phyloP scores from a whole-genome alignment of 495 filamentous ascomycete species.

The Aspergillus haitiensis region DNA sequence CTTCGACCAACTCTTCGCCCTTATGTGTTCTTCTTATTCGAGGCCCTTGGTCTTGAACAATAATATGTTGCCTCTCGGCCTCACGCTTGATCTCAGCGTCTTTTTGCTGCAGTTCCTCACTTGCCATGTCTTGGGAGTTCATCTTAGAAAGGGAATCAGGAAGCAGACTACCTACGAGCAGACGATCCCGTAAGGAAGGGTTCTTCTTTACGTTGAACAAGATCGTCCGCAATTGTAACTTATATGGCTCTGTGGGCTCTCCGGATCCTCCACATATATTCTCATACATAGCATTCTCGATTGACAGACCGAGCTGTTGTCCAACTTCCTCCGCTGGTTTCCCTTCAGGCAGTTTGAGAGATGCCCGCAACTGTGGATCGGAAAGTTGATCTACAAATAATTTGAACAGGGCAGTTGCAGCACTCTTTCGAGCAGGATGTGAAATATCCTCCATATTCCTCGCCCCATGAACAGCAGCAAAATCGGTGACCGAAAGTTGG shows the following conservation, averaged over 20 bases:
- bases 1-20: conserved; percentile 86
- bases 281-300: conserved; percentile 70
- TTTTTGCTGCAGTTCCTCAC: conserved; percentile 81
- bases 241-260: conserved; percentile 55
- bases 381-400: conserved; percentile 55
- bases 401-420: conserved; percentile 53
- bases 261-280: conserved; percentile 52
- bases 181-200: conserved; percentile 67
- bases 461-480: conserved; percentile 26
- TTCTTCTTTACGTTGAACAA: conserved; percentile 86
- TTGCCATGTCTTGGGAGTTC: conserved; percentile 84
- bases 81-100: conserved; percentile 72
- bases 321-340: conserved; percentile 54
- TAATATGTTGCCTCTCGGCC: conserved; percentile 83
- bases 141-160: conserved; percentile 76
- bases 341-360: conserved; percentile 53
- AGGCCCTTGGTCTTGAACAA: conserved; percentile 79
- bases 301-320: conserved; percentile 60
- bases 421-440: conserved; percentile 49
- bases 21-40: conserved; percentile 91
- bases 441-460: conserved; percentile 46
- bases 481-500: conserved; percentile 30
- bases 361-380: conserved; percentile 49
- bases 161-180: conserved; percentile 68
- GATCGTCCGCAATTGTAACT: conserved; percentile 61